These are phyloP conservation scores for Saccharomyces paradoxus DNA, from an alignment of 805 yeast genomes.

Conservation along the genomic window DNA sequence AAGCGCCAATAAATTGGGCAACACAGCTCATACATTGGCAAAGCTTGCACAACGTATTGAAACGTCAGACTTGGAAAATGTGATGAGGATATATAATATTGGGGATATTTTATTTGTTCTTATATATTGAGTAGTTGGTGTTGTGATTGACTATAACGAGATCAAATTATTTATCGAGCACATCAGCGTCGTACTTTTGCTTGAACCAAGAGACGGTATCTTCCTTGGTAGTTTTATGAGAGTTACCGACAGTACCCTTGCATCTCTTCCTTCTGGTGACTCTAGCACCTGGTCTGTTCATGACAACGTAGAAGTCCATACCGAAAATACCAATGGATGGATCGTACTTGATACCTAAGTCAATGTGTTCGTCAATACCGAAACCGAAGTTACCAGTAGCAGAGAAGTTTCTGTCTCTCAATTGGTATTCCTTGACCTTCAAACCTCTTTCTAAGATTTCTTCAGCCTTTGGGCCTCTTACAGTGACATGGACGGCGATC, in stretches of 20 bases:
- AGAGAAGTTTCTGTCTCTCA: conserved; percentile 85
- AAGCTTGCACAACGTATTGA: too few species aligned
- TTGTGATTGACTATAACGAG: background rate
- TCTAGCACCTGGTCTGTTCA: conserved; percentile 98
- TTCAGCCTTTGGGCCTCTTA: conserved; percentile 98
- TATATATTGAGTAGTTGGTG: background rate
- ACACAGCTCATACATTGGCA: background rate
- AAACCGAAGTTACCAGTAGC: conserved; percentile 99
- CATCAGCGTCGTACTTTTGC: conserved; percentile 98
- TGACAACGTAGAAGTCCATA: conserved; percentile 97
- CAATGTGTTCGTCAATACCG: conserved; percentile 98
- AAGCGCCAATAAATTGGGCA: background rate
- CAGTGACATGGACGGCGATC: conserved; percentile 95
- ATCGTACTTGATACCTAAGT: conserved; percentile 98
- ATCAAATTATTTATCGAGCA: conserved; percentile 56
- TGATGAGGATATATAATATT: background rate
- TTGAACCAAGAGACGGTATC: conserved; percentile 96
- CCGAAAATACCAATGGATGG: conserved; percentile 98
- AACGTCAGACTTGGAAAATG: background rate
- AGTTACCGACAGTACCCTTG: conserved; percentile 75
- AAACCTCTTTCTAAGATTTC: conserved; percentile 98
- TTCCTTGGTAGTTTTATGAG: conserved; percentile 81
- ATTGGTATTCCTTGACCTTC: conserved; percentile 98
- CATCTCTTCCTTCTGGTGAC: conserved; percentile 95
- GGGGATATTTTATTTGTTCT: background rate